Conservation (phyloP, 768 basidiomycete species). For the Leccinum broughii region DNA sequence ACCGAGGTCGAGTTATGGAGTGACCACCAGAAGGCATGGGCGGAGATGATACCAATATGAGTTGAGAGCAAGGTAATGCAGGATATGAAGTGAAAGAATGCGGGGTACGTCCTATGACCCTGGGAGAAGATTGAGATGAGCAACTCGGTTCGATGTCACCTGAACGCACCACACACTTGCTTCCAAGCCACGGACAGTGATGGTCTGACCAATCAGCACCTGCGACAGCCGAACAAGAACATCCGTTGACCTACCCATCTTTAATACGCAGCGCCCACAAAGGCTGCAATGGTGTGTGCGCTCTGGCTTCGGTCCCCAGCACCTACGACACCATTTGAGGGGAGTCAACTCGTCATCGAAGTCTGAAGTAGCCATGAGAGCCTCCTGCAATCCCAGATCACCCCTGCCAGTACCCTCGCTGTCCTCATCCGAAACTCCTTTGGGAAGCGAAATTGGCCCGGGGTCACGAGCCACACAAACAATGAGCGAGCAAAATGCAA, state of each 20-base stretch:
- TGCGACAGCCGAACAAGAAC: not conserved
- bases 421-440: conserved; percentile 24
- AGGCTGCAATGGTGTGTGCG: conserved; percentile 75
- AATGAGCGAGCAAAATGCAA: conserved; percentile 71
- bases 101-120: conserved; percentile 83
- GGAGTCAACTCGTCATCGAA: conserved; percentile 58
- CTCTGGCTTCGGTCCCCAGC: conserved; percentile 79
- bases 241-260: conserved; percentile 63
- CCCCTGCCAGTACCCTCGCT: conserved; percentile 35
- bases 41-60: conserved; percentile 58
- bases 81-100: conserved; percentile 77
- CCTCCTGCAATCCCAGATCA: conserved; percentile 56
- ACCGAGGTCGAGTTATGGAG: conserved; percentile 62
- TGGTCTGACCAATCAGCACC: conserved; percentile 55
- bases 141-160: not conserved
- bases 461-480: conserved; percentile 75
- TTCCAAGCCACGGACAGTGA: conserved; percentile 83
- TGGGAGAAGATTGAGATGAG: conserved; percentile 28
- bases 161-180: conserved; percentile 67
- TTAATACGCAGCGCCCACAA: conserved; percentile 78
- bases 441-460: conserved; percentile 49
- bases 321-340: conserved; percentile 75
- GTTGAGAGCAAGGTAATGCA: conserved; percentile 61
- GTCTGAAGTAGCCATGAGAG: conserved; percentile 50
- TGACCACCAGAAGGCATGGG: conserved; percentile 59